phyloP scores from a whole-genome alignment of 2,329 filamentous ascomycete genomes.

The Alternaria sp. region DNA sequence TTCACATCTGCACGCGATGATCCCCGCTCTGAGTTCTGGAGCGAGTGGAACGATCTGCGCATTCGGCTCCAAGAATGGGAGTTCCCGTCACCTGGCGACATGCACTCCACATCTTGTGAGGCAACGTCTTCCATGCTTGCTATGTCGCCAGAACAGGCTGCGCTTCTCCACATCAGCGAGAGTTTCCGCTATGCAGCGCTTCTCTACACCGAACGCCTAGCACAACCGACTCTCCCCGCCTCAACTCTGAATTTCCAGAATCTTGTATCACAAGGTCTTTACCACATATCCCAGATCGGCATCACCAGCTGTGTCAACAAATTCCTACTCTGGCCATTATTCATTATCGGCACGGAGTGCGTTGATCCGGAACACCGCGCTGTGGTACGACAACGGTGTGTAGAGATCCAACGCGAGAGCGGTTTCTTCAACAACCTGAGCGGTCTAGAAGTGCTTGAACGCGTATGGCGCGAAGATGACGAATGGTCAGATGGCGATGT shows the following conservation, averaged over 20 bases:
- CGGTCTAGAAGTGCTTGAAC: slow-evolving; percentile 83
- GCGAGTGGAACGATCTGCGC: slow-evolving; percentile 83
- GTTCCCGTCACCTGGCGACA: slow-evolving; percentile 56
- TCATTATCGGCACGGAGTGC: slow-evolving; percentile 88
- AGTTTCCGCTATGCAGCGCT: slow-evolving; percentile 89
- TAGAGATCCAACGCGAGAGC: slow-evolving; percentile 84
- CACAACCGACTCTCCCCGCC: slow-evolving; percentile 75
- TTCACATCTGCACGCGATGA: slow-evolving; percentile 60
- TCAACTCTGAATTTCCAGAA: slow-evolving; percentile 80
- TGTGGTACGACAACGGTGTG: slow-evolving; percentile 79
- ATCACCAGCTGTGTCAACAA: slow-evolving; percentile 77
- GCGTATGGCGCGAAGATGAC: slow-evolving; percentile 73
- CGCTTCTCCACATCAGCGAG: slow-evolving; percentile 83
- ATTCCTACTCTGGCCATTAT: slow-evolving; percentile 91
- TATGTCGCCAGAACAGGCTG: slow-evolving; percentile 64
- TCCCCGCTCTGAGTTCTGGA: slow-evolving; percentile 71
- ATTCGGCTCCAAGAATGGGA: slow-evolving; percentile 81
- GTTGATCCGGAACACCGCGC: slow-evolving; percentile 79
- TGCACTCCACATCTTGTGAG: slow-evolving; percentile 32
- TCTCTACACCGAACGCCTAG: slow-evolving; percentile 87
- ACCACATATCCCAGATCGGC: slow-evolving; percentile 81
- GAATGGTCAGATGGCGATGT: slow-evolving; percentile 34
- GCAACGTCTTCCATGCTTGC: slow-evolving; percentile 30
- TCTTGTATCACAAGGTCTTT: slow-evolving; percentile 80
- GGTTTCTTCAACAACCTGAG: slow-evolving; percentile 94